Evolutionary conservation across 2,329 filamentous ascomycete species (phyloP).

Genomic region (Colletotrichum falcatum): DNA sequence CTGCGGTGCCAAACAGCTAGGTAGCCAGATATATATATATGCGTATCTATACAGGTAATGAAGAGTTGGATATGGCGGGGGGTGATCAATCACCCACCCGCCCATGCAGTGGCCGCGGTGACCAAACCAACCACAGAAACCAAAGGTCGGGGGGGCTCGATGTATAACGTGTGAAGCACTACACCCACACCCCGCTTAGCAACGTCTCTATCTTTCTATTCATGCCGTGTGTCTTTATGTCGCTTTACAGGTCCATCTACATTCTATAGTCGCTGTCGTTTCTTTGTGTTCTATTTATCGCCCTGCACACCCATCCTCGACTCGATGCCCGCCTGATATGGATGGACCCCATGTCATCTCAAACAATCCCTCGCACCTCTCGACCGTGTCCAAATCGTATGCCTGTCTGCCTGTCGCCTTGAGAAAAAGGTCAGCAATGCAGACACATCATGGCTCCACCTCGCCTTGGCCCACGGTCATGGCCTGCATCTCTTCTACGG

Average conservation of each 20-base stretch:
- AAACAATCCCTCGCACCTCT: background rate
- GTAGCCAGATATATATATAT: too few species aligned
- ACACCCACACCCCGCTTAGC: background rate
- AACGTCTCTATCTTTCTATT: background rate
- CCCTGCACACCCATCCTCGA: background rate
- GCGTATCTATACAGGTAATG: too few species aligned
- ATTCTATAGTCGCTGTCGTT: background rate
- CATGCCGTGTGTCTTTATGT: background rate
- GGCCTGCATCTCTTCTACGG: slow-evolving; percentile 36
- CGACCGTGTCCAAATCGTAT: background rate
- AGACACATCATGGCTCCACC: background rate
- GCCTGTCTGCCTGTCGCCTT: background rate
- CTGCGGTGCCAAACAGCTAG: background rate
- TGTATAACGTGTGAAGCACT: background rate
- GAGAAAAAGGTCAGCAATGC: too few species aligned
- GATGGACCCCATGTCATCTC: background rate
- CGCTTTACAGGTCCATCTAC: background rate
- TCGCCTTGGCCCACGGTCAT: background rate
- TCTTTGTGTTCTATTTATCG: background rate
- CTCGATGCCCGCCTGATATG: background rate
- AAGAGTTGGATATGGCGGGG: too few species aligned
- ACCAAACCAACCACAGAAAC: background rate
- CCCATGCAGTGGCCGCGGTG: too few species aligned
- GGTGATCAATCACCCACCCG: too few species aligned
- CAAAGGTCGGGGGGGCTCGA: background rate